Evolutionary conservation across 2,329 filamentous ascomycete genomes (phyloP), one percentile per base, ranked within the genome.

Genomic region (Ceratocystis cacaofunesta): DNA sequence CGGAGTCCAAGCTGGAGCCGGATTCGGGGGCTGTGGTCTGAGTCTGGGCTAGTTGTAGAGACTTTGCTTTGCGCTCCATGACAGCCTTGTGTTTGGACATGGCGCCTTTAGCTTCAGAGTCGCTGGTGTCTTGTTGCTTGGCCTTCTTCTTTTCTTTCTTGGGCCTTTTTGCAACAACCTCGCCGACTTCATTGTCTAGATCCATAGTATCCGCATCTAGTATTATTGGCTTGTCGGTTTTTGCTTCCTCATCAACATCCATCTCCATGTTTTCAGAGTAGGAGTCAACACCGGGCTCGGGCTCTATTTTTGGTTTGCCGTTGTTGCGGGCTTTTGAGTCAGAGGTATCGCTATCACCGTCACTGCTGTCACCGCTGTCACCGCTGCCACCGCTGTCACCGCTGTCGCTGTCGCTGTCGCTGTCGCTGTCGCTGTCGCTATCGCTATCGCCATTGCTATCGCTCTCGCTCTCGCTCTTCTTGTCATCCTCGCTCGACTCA

Each of bases 21-120:
- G 52, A 58, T 17, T 58, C 28, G 17, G 52, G 32, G 1, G 73
- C 70, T 1, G 74, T 19, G 17, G 61, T 44, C 19, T 67, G 57
- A 17, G 52, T 46, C 57, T 81, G 77, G 78, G 66, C 48, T 7
- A 65, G 46, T 50, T 28, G 78, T 73, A 41, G 73, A 70, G 12
- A 73, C 72, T 36, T 72, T 69, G 44, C 72, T 70, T 4, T 71
- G 69, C 12, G 72, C 70, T 0, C 71, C 68, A n/a, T 70, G 69
- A 2, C 71, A 66, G 7, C 72, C 70, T 22, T 70, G 68, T 25
- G 22, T 70, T 67, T 19, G 70, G 65, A 61, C 15, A 52, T 30
- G 8, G 61, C n/a, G 28, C 46, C 57, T 28, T 66, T 57, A n/a
- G 61, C 52, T 36, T 64, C 48, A 7, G 50, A 64, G 10, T 62